Percentiles rank a stretch among this genome's conserved stretches.
Evolutionary conservation across 352 stramenopile genomes (phyloP).

Genomic region (Globisporangium lucens): DNA sequence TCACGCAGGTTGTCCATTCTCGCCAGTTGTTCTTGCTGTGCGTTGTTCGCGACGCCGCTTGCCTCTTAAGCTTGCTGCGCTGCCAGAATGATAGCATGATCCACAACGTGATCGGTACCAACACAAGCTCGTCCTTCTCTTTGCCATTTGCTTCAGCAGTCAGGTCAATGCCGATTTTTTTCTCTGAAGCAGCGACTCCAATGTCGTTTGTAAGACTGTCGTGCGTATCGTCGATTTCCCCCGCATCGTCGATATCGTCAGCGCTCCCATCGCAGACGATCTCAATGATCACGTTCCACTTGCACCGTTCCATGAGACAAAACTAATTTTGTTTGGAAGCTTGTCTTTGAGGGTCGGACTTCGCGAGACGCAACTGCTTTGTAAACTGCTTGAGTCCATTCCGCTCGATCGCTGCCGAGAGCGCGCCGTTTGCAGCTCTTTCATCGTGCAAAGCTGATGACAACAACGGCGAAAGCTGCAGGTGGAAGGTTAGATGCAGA

Average conservation of each 20-base stretch:
- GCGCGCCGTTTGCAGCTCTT: neutral
- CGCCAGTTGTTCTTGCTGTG: slow-evolving; percentile 1
- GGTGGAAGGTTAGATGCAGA: slow-evolving; percentile 23
- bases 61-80: neutral
- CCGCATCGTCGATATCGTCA: neutral
- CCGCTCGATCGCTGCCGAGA: neutral
- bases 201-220: slow-evolving; percentile 10
- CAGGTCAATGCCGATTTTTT: neutral
- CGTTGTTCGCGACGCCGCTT: neutral
- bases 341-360: neutral
- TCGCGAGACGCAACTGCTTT: slow-evolving; percentile 13
- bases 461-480: slow-evolving; percentile 2
- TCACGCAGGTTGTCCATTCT: slow-evolving; percentile 13
- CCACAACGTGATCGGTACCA: slow-evolving; percentile 22
- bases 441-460: neutral
- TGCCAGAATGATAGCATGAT: slow-evolving; percentile 21
- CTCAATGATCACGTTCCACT: slow-evolving; percentile 14
- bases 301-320: slow-evolving; percentile 12
- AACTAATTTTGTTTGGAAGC: neutral
- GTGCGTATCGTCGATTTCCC: neutral
- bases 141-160: neutral
- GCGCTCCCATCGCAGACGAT: neutral
- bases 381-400: slow-evolving; percentile 12
- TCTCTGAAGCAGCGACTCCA: neutral
- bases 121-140: slow-evolving; percentile 5